A percentile compares a stretch with the other conserved stretches of the same genome.
These are phyloP conservation scores for Calocybe indica DNA, from an alignment of 768 basidiomycete genomes.

Conservation along the genomic window DNA sequence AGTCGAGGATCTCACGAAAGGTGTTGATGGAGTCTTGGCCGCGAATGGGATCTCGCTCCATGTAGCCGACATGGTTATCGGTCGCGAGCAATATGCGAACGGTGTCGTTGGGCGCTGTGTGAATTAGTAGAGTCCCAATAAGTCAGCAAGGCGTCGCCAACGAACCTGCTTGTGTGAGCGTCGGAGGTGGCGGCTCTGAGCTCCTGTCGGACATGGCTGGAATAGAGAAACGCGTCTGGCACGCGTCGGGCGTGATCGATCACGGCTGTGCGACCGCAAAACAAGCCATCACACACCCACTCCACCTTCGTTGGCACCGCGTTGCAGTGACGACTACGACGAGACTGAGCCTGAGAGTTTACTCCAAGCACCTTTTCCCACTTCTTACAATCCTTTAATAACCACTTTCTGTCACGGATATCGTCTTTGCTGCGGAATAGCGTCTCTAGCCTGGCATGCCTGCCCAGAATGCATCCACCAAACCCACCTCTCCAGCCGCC, in stretches of 20 bases:
- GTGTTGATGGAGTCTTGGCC: constrained; percentile 95
- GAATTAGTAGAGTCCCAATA: constrained; percentile 1
- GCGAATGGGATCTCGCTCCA: constrained; percentile 89
- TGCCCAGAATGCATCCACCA: constrained; percentile 18
- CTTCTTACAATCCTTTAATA: too few relatives aligned
- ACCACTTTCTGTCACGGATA: too few relatives aligned
- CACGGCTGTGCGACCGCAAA: too few relatives aligned
- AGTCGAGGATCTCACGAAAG: constrained; percentile 87
- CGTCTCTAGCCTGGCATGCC: constrained; percentile 11
- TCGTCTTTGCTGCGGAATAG: too few relatives aligned
- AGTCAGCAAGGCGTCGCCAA: constrained; percentile 3
- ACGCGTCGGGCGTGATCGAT: too few relatives aligned
- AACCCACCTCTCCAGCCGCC: constrained; percentile 34
- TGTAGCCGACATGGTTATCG: constrained; percentile 94
- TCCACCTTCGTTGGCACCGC: too few relatives aligned
- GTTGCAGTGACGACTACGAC: too few relatives aligned
- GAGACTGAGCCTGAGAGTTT: too few relatives aligned
- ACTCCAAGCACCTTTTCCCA: too few relatives aligned
- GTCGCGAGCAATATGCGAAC: constrained; percentile 87
- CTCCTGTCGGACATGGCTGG: constrained; percentile 5
- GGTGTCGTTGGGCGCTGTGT: constrained; percentile 55
- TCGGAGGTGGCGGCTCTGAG: constrained; percentile 22
- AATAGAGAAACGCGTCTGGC: too few relatives aligned
- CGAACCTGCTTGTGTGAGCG: constrained; percentile 34
- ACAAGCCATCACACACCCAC: too few relatives aligned